phyloP scores from a whole-genome alignment of 257 asterid species.

The Lycium ferocissimum region DNA sequence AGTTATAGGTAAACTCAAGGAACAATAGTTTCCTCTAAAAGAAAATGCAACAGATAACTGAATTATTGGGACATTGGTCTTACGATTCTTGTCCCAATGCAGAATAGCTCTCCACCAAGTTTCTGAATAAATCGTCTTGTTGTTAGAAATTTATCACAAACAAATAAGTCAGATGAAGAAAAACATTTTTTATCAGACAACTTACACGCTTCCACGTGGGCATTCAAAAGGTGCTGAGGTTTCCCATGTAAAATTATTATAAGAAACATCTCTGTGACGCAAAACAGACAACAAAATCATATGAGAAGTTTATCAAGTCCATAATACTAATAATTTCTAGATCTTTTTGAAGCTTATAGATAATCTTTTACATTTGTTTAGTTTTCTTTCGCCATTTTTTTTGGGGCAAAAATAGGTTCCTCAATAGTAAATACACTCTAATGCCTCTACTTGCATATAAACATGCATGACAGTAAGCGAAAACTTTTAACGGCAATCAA shows the following conservation, averaged over 20 bases:
- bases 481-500: background rate
- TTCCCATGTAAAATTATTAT: conserved; percentile 72
- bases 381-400: background rate
- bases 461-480: background rate
- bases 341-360: background rate
- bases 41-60: conserved; percentile 5
- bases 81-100: conserved; percentile 56
- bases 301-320: conserved; percentile 5
- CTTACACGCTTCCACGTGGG: conserved; percentile 84
- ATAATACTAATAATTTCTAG: background rate
- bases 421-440: background rate
- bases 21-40: conserved; percentile 21
- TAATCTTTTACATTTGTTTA: background rate
- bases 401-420: background rate
- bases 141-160: conserved; percentile 21
- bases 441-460: background rate
- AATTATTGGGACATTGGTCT: conserved; percentile 41
- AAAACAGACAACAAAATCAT: conserved; percentile 33
- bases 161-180: conserved; percentile 12
- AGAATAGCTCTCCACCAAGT: conserved; percentile 84
- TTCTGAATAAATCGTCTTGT: conserved; percentile 53
- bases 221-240: conserved; percentile 59
- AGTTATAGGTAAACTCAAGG: background rate
- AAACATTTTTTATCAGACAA: conserved; percentile 26
- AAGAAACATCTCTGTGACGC: conserved; percentile 74